Conservation (phyloP, 306 rosid species). For the Cucurbita argyrosperma region DNA sequence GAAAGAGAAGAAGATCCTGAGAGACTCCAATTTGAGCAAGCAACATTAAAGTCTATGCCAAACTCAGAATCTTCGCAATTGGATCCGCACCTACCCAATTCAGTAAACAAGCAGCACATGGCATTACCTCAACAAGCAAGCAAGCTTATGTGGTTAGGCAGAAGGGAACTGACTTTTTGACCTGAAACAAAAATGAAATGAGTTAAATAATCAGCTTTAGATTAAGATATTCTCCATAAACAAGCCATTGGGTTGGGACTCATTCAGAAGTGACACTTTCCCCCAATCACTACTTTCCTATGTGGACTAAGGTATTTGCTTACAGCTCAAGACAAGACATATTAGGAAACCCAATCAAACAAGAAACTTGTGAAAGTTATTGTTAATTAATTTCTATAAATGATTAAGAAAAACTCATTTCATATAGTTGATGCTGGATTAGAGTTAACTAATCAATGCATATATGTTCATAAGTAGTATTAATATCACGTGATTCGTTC, state of each 20-base stretch:
- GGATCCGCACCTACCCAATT: slow-evolving; percentile 1
- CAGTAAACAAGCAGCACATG: background rate
- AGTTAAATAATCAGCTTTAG: background rate
- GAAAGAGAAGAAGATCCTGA: background rate
- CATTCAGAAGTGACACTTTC: background rate
- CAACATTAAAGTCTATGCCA: background rate
- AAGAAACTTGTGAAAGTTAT: too few species aligned
- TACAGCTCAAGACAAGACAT: background rate
- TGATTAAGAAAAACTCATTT: too few species aligned
- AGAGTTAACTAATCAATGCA: too few species aligned
- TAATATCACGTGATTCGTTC: too few species aligned
- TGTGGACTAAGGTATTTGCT: background rate
- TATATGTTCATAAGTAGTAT: too few species aligned
- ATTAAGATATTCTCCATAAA: background rate
- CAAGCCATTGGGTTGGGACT: background rate
- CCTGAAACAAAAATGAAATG: background rate
- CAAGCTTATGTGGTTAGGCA: background rate
- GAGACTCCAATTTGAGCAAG: background rate
- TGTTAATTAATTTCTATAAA: too few species aligned
- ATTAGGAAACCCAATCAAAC: too few species aligned
- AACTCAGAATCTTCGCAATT: background rate
- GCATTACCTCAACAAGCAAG: background rate
- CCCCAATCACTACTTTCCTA: background rate
- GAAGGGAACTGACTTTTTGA: background rate
- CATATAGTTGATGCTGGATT: too few species aligned